phyloP scores from a whole-genome alignment of 1,139 yeast genomes.

The Tardiomyces blankii region DNA sequence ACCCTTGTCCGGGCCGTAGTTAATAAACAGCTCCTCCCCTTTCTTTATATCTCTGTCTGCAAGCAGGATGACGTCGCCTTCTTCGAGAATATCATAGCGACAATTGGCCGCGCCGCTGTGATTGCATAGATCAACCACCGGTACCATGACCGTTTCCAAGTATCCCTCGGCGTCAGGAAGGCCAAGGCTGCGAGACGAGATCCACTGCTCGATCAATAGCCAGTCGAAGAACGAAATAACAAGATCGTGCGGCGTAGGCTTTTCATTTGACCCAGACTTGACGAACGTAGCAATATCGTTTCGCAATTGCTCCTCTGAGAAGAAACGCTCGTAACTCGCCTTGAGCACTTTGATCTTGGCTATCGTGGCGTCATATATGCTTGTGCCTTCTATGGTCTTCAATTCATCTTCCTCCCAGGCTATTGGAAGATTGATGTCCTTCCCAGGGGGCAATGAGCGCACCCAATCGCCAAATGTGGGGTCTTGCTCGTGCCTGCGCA shows the following conservation, averaged over 20 bases:
- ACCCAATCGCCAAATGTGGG: neutral
- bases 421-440: constrained; percentile 22
- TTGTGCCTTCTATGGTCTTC: constrained; percentile 16
- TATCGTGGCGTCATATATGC: constrained; percentile 20
- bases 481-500: constrained; percentile 2
- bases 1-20: constrained; percentile 27
- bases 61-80: constrained; percentile 16
- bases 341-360: constrained; percentile 18
- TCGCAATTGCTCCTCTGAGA: constrained; percentile 10
- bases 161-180: constrained; percentile 11
- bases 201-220: constrained; percentile 24
- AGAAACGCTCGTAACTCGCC: constrained; percentile 14
- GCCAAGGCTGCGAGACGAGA: constrained; percentile 21
- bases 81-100: constrained; percentile 21
- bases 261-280: constrained; percentile 8
- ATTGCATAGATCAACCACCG: constrained; percentile 28
- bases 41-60: constrained; percentile 4
- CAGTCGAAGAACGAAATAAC: constrained; percentile 13
- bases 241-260: constrained; percentile 3
- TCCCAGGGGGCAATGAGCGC: constrained; percentile 16
- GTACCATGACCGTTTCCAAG: constrained; percentile 21
- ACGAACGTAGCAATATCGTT: constrained; percentile 12
- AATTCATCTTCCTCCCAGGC: constrained; percentile 20
- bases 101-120: constrained; percentile 22
- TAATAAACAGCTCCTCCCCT: constrained; percentile 23